Base-by-base conservation (phyloP, 768 basidiomycete genomes). In the Rubroboletus pulcherrimus region DNA sequence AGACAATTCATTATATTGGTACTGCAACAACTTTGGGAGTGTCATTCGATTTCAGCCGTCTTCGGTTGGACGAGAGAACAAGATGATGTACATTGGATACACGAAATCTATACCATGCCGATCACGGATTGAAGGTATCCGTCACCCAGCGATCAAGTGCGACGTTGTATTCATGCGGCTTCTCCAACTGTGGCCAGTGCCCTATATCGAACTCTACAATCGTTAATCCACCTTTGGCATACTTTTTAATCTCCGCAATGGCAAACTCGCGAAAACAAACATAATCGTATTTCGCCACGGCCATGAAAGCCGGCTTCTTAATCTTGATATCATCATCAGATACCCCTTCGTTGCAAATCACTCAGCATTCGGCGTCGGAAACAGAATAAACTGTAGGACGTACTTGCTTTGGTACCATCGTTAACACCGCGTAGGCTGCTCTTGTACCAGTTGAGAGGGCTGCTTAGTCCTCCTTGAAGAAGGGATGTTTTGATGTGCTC, bases 381-480 rank as follows among this genome's bases (percentile, higher is more conserved):
- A 40, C 0, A 48, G 2, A 38, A 49, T 37, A n/a, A 31, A 6
- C 4, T 1, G 8, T 14, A 19, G 21, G n/a, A 57, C 70, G 34
- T 50, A 73, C 72, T 59, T 49, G 64, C 63, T 61, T 58, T 65
- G n/a, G 66, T 71, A 38, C 59, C 56, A 33, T 65, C 51, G 47
- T 73, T 63, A 30, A 73, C 56, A 7, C 68, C 71, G 10, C 49
- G 55, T 15, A 69, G 33, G 56, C 64, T 64, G 53, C 63, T 65
- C 34, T 57, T 67, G 65, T 77, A 78, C 74, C 74, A 78, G 54
- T 68, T 70, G 53, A 75, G 63, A 24, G 75, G 67, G 10, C 66
- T 71, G 24, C 47, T 51, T 46, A 78, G 49, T 6, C 77, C 73
- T 6, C 71, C 67, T 24, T 65, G 52, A 21, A 59, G 56, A 9